Base-by-base conservation (phyloP, 805 yeast species). In the Pichia kluyveri region DNA sequence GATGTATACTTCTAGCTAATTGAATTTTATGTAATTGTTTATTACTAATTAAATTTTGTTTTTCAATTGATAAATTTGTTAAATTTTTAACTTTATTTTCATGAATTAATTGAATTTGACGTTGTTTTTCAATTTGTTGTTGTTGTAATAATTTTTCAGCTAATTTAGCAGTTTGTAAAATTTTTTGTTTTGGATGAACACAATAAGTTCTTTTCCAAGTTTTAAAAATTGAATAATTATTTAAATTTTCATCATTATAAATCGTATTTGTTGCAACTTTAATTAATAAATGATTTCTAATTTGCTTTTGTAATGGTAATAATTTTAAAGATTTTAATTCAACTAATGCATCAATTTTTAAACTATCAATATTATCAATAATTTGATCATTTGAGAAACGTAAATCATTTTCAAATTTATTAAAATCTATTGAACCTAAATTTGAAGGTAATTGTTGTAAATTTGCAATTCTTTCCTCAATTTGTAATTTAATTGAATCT, bases 111-210 rank as follows among this genome's bases (percentile, higher is more conserved):
- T 74, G 75, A 54, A 79, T 79, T 32, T 71, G 55, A 53, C 72
- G 71, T 47, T 72, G 70, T 53, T 74, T 75, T 56, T 85, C 91
- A 47, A 77, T 65, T 53, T 75, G 72, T 60, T 83, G 84, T 57
- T 82, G 83, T 60, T 80, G 83, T 58, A 84, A 88, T 49, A 86
- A 69, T 59, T 83, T 86, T 61, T 80, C 83, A 5, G 90, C 89
- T 42, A 86, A 68, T 51, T 82, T 72, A 6, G 87, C 84, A 1
- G 95, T 86, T 57, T 83, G 85, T 18, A 82, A 80, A 31, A 83
- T 83, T 50, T 79, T 79, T 46, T 82, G 75, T 60, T 84, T 86
- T 34, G 80, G 79, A 60, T 87, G 76, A 17, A 83, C 70, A 59
- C 80, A 80, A 49, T 79, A 74, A 0, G 86, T 76, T 60, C 95